phyloP scores from a whole-genome alignment of 208 protist species.

The Trypanosoma congolense region DNA sequence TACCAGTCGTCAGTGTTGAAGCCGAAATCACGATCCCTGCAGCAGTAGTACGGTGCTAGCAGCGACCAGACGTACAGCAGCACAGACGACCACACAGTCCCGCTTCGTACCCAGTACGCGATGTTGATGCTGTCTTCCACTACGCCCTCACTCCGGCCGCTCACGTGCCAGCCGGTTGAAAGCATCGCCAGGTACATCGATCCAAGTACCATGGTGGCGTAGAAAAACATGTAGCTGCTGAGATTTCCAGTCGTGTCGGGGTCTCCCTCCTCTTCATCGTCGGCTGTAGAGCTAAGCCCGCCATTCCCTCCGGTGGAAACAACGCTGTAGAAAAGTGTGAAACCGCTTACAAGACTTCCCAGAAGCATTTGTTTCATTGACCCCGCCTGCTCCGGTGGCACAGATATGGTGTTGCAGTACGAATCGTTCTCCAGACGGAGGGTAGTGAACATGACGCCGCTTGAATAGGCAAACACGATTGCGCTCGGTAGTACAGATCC shows the following conservation, averaged over 20 bases:
- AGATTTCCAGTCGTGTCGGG: constrained; percentile 73
- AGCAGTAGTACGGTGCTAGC: constrained; percentile 88
- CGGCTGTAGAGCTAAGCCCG: constrained; percentile 47
- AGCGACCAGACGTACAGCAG: constrained; percentile 91
- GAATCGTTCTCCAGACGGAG: constrained; percentile 53
- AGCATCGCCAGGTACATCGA: constrained; percentile 94
- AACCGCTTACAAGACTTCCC: constrained; percentile 46
- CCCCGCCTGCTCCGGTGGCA: constrained; percentile 13
- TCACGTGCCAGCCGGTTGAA: constrained; percentile 88
- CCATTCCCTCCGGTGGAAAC: constrained; percentile 68
- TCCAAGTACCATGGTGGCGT: constrained; percentile 91
- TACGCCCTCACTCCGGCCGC: constrained; percentile 44
- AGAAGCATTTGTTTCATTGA: constrained; percentile 61
- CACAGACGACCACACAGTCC: constrained; percentile 78
- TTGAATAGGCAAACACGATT: constrained; percentile 90
- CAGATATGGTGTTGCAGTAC: constrained; percentile 64
- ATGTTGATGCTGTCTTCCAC: constrained; percentile 47
- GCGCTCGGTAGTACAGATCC: constrained; percentile 88
- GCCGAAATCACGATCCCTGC: constrained; percentile 82
- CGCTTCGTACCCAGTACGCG: constrained; percentile 88
- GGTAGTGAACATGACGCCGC: constrained; percentile 81
- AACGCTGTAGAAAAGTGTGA: constrained; percentile 72
- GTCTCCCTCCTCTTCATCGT: constrained; percentile 80
- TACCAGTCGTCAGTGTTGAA: constrained; percentile 65
- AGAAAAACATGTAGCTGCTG: constrained; percentile 90